Base-by-base conservation (phyloP, 208 protist species). In the Histomonas meleagridis region DNA sequence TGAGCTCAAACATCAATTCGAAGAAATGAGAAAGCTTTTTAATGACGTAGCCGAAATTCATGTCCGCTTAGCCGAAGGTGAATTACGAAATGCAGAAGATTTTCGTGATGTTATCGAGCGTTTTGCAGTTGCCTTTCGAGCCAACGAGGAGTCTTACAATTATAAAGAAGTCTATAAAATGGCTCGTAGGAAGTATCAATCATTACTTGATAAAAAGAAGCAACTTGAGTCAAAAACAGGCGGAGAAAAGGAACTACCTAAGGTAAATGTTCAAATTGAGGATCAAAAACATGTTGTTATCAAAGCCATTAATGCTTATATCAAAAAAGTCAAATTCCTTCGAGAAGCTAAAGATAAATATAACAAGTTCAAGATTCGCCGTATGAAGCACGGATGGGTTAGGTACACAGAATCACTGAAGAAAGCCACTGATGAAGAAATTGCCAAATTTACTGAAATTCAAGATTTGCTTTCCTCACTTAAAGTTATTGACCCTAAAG, bases 41-140 rank as follows among this genome's bases (percentile, higher is more conserved):
- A 81, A 81, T 0, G 16, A 86, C 4, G 38, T 86, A 4, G 40
- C 40, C 32, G 23, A 86, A 86, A 51, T 43, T 46, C 46, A 86
- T 16, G 18, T 55, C 9, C 23, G n/a, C 38, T 38, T 86, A 14
- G 23, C 76, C 9, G 26, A 10, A 0, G 46, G 38, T 32, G 76
- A 86, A 86, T 10, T 55, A 32, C 23, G 76, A 86, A 86, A 55
- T 35, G 18, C 46, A 2, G 76, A 86, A 86, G 76, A 86, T 55
- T 86, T 86, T 55, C 43, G 46, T 28, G 76, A 86, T 38, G 55
- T 86, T 28, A 86, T 86, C 16, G 76, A 86, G 35, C 9, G 76
- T 18, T 86, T 55, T 46, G n/a, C 32, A 18, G 46, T 86, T 28
- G 40, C 55, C 18, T 86, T n/a, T 35, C 76, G 76, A 18, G 46